phyloP scores from a whole-genome alignment of 192 early-diverging fungal species.

The Mortierella antarctica region DNA sequence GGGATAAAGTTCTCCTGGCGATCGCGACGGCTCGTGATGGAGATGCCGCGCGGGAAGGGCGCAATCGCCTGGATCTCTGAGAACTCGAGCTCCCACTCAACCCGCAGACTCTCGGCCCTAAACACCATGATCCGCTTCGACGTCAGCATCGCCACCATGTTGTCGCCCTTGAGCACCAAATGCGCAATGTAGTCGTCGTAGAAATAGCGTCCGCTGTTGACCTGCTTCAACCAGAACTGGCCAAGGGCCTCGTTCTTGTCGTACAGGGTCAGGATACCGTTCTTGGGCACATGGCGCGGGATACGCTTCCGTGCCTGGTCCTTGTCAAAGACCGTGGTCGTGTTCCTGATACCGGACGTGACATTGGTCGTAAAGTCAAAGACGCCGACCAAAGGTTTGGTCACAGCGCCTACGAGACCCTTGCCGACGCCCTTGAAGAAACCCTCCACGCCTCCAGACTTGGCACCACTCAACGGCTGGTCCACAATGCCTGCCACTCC shows the following conservation, averaged over 20 bases:
- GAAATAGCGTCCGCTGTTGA: conserved; percentile 82
- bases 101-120: conserved; percentile 71
- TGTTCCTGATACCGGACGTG: conserved; percentile 89
- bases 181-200: conserved; percentile 90
- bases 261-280: conserved; percentile 81
- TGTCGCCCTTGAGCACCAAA: conserved; percentile 81
- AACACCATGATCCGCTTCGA: conserved; percentile 82
- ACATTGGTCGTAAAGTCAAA: conserved; percentile 96
- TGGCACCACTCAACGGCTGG: conserved; percentile 85
- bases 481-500: conserved; percentile 90
- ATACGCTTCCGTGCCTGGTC: conserved; percentile 85
- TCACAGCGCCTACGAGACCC: conserved; percentile 92
- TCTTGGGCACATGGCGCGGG: conserved; percentile 87
- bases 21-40: conserved; percentile 70
- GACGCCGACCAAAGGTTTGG: conserved; percentile 95
- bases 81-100: conserved; percentile 90
- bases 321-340: conserved; percentile 88
- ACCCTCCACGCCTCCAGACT: conserved; percentile 90
- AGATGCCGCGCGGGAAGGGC: conserved; percentile 76
- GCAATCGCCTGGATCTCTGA: conserved; percentile 77
- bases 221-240: conserved; percentile 84
- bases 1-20: conserved; percentile 76
- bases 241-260: conserved; percentile 82
- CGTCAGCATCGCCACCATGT: conserved; percentile 88
- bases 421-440: conserved; percentile 97